Evolutionary conservation across 2,329 filamentous ascomycete genomes (phyloP).

Genomic region (Bretziella fagacearum): DNA sequence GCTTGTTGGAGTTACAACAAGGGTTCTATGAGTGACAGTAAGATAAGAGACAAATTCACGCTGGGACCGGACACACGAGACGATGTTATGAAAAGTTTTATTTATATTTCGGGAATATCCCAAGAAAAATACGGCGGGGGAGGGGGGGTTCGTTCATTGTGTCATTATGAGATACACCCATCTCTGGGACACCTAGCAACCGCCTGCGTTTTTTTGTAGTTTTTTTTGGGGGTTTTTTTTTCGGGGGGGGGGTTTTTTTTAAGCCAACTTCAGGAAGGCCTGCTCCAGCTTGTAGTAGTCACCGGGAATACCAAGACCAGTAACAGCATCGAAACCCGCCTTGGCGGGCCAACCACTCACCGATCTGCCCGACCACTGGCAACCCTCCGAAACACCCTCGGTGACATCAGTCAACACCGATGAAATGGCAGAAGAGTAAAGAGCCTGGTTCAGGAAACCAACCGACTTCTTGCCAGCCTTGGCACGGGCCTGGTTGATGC

Average conservation of each 20-base stretch:
- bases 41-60: background rate
- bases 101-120: background rate
- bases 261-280: constrained; percentile 19
- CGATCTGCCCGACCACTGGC: constrained; percentile 21
- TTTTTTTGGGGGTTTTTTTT: no score
- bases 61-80: background rate
- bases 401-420: constrained; percentile 27
- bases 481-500: constrained; percentile 37
- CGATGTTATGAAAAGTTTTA: background rate
- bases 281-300: constrained; percentile 26
- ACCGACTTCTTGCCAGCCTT: constrained; percentile 30
- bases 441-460: constrained; percentile 35
- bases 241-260: no score
- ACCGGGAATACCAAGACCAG: constrained; percentile 31
- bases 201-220: background rate
- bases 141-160: no score
- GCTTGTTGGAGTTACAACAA: background rate
- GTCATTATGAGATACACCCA: background rate
- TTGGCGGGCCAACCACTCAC: constrained; percentile 29
- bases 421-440: constrained; percentile 27
- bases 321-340: constrained; percentile 31
- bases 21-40: no score
- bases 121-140: no score
- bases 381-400: constrained; percentile 26
- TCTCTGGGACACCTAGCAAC: background rate